phyloP scores from a whole-genome alignment of 768 basidiomycete genomes.

The Lyophyllum decastes region DNA sequence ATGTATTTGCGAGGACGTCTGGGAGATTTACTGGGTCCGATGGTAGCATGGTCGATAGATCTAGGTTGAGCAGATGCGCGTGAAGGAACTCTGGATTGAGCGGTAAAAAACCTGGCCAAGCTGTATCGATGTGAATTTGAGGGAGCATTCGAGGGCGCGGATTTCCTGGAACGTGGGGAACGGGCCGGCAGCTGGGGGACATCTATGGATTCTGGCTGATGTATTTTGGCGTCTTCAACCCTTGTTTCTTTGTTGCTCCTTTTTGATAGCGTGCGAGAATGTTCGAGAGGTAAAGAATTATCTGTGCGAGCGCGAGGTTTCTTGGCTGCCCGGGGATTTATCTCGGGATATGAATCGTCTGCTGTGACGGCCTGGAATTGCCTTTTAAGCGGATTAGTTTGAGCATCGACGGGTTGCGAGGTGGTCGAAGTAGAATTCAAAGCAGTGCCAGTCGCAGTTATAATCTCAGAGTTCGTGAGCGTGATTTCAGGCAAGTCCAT shows the following conservation, averaged over 20 bases:
- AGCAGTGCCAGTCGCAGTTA: neutral
- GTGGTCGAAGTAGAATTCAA: neutral
- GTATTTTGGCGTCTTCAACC: neutral
- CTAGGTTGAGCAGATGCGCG: neutral
- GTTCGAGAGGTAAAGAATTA: neutral
- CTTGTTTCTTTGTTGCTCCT: neutral
- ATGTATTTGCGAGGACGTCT: neutral
- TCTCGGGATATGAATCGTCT: slow-evolving; percentile 4
- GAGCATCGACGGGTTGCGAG: neutral
- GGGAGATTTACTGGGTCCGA: neutral
- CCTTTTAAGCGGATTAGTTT: slow-evolving; percentile 2
- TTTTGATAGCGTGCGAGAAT: neutral
- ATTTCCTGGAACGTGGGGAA: too few species aligned
- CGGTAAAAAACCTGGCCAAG: too few species aligned
- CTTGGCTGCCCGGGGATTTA: neutral
- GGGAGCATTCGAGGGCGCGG: too few species aligned
- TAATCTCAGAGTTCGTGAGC: neutral
- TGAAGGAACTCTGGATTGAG: neutral
- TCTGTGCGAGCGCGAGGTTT: slow-evolving; percentile 6
- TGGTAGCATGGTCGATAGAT: neutral
- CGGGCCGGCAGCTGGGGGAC: too few species aligned
- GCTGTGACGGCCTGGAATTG: neutral
- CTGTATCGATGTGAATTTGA: too few species aligned
- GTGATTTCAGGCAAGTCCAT: slow-evolving; percentile 1
- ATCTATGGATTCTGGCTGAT: neutral